Base-by-base conservation (phyloP, 2,329 filamentous ascomycete species). In the Fusarium fujikuroi region DNA sequence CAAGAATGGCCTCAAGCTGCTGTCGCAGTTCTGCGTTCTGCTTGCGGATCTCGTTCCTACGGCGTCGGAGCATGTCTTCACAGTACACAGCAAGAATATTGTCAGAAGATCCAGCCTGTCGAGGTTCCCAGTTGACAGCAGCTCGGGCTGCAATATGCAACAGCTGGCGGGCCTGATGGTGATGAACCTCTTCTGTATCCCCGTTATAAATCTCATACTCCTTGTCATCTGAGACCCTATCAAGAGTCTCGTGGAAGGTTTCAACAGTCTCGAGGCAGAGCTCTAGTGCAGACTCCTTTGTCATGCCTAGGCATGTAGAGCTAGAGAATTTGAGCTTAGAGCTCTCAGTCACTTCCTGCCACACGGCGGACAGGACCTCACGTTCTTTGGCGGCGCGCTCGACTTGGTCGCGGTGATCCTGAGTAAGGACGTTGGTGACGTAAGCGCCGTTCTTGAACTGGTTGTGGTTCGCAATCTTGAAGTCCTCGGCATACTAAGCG, bases 401-500 rank as follows among this genome's bases (percentile, higher is more conserved):
- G 21, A 59, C 37, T 15, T 63, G 66, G 61, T 77, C 75, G 2
- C 25, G 18, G 25, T 66, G 61, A n/a, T 77, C 72, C 2, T 64
- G 57, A 5, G 49, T 23, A 15, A 77, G 65, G 2, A 77, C 72
- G 11, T 66, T 47, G 32, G 71, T 70, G 11, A 63, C 28, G n/a
- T 62, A 73, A 8, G 59, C 36, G 2, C 64, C 60, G 8, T 64
- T 30, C 19, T 36, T 42, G 28, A 23, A 14, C 16, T 52, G 43
- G 39, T 62, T 34, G 25, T 62, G 52, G 10, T 39, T 60, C 18
- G 42, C 42, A 21, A 64, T 43, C 44, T 75, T 66, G 44, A 57
- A 39, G 25, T 75, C 70, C 34, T 77, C 72, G 62, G 73, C 60
- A 32, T 69, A 58, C 75, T 77, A 77, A 25, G 64, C 70, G 43